Base-by-base conservation (phyloP, 768 basidiomycete genomes). In the Phylloporus sp. region DNA sequence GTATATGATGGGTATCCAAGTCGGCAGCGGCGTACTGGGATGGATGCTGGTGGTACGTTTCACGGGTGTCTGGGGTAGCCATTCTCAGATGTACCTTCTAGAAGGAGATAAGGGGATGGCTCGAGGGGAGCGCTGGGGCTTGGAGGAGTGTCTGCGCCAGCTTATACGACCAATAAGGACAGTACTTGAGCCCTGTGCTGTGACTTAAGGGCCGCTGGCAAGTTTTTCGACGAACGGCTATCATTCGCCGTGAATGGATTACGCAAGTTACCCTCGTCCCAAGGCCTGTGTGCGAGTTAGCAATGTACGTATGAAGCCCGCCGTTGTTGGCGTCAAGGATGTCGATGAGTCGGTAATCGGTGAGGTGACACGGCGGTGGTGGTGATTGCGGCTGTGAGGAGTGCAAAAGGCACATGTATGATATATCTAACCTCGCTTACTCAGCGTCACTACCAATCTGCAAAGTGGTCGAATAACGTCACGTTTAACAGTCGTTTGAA, bases 1-100 rank as follows among this genome's bases (percentile, higher is more conserved):
- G 41, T 0, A 22, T 26, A 7, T 46, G 38, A 35, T 6, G 45
- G 18, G 3, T 24, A 11, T 64, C 58, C 6, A 36, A 23, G 44
- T 57, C 55, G 24, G 49, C 52, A 8, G 47, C 22, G 11, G 45
- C 16, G 40, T 28, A 39, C 18, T 26, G 50, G 15, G 20, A n/a
- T 3, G 23, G 31, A 77, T 76, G 61, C 83, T 15, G 78, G 73
- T 20, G 72, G 73, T 11, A 75, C 70, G 0, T 79, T 82, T 2
- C 86, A 82, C 57, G 73, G 1, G 59, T 80, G 2, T 84, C 80
- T 0, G 75, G 80, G 3, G 59, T 68, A 0, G 76, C 76, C 5
- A 61, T 62, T 28, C 45, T 16, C 47, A 28, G 39, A 24, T 18
- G n/a, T 29, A 52, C 39, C 59, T 47, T 40, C 47, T 49, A 47